Evolutionary conservation across 208 protist genomes (phyloP), one percentile per base, ranked within the genome.

Genomic region (Trypanosoma cruzi): DNA sequence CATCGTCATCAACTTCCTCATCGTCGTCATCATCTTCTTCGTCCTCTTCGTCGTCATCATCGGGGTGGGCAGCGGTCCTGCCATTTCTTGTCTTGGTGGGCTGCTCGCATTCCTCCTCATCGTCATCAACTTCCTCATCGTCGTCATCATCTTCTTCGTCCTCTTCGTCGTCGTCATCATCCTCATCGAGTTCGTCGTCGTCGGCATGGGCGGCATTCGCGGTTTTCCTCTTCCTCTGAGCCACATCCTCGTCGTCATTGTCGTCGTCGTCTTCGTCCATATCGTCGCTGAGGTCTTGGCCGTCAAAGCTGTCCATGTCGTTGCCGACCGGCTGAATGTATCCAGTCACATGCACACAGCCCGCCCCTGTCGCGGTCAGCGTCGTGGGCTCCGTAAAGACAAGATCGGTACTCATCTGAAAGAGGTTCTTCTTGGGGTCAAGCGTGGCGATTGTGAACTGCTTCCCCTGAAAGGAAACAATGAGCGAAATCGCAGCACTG

Each of bases 361-460:
- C 90, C 24, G 82, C 77, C 26, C 90, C 90, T 60, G 85, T 81
- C 2, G 88, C 90, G 20, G 77, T 71, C 62, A 96, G 90, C 62
- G 80, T 78, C 58, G 89, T 81, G 28, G 75, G 69, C 78, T 82
- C 81, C n/a, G 84, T 94, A 67, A 96, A 88, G 31, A 96, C 86
- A 60, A 96, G 82, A 73, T 96, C 90, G 24, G 84, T 94, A 76
- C 70, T 88, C 73, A 94, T 89, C 79, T 96, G 90, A 65, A 85
- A 94, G 32, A 85, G 58, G 62, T 84, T 86, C 56, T 70, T 81
- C 82, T 91, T 90, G 68, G 90, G 88, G 77, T 96, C 87, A 54
- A 96, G 82, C 37, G 90, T 96, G 6, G 85, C 90, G 46, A 96
- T 87, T 18, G 90, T 94, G 71, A 96, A 92, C 79, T 89, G 77